Evolutionary conservation across 2,329 filamentous ascomycete species (phyloP).

Genomic region (Aspergillus uvarum): DNA sequence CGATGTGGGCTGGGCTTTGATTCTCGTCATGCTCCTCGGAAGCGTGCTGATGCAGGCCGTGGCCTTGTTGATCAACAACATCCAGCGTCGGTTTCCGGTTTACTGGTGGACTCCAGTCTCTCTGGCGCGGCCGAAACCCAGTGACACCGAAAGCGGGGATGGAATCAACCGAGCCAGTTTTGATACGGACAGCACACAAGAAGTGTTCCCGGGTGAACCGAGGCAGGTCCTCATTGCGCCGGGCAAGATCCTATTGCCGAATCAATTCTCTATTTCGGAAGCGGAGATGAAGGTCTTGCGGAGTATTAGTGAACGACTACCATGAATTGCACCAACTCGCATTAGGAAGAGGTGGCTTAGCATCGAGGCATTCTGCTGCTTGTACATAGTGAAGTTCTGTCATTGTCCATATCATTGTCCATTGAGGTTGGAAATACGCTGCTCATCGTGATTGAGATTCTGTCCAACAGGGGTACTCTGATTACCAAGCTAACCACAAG

Average conservation of each 20-base stretch:
- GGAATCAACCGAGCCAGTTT: conserved; percentile 17
- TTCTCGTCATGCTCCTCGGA: conserved; percentile 63
- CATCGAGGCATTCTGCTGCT: not conserved
- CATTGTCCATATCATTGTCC: too few relatives aligned
- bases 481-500: too few relatives aligned
- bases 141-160: conserved; percentile 22
- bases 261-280: conserved; percentile 33
- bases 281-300: conserved; percentile 35
- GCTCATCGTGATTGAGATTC: too few relatives aligned
- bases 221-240: conserved; percentile 31
- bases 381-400: not conserved
- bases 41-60: conserved; percentile 60
- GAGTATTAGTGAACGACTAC: conserved; percentile 36
- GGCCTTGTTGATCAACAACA: conserved; percentile 67
- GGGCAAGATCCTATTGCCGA: conserved; percentile 33
- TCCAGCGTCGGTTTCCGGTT: conserved; percentile 64
- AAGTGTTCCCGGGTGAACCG: conserved; percentile 19
- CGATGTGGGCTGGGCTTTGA: conserved; percentile 65
- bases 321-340: conserved; percentile 3
- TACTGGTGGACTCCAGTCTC: conserved; percentile 62
- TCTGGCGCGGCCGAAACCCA: conserved; percentile 17
- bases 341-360: not conserved
- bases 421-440: too few relatives aligned
- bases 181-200: conserved; percentile 3
- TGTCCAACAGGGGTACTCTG: too few relatives aligned